phyloP scores from a whole-genome alignment of 306 rosid species.

The Phaseolus lunatus region DNA sequence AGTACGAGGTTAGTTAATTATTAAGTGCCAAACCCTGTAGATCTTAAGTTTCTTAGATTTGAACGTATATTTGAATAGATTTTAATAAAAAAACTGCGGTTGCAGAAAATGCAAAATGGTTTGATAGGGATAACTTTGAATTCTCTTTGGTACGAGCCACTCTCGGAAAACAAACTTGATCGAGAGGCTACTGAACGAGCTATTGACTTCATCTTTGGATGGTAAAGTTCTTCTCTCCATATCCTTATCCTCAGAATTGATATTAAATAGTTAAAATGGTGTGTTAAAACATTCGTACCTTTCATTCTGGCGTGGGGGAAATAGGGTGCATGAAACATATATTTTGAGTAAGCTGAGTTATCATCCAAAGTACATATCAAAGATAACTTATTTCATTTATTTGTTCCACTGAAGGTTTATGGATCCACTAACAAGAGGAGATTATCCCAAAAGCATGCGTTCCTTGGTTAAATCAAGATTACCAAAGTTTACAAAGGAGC shows the following conservation, averaged over 20 bases:
- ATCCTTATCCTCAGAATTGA: not conserved
- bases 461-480: conserved; percentile 52
- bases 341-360: too few relatives aligned
- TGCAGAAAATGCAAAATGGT: conserved; percentile 60
- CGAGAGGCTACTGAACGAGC: conserved; percentile 50
- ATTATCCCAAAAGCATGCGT: conserved; percentile 68
- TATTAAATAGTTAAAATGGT: not conserved
- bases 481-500: conserved; percentile 54
- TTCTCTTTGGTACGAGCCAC: conserved; percentile 54
- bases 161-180: conserved; percentile 35
- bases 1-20: conserved; percentile 54
- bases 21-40: not conserved
- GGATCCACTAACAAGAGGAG: conserved; percentile 63
- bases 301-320: too few relatives aligned
- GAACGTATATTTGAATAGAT: not conserved
- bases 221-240: conserved; percentile 18
- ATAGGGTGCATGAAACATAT: too few relatives aligned
- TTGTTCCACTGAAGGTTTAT: conserved; percentile 49
- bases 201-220: conserved; percentile 57
- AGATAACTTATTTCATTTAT: not conserved
- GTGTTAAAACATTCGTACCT: too few relatives aligned
- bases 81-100: not conserved
- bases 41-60: not conserved
- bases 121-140: conserved; percentile 58
- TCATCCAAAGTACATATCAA: too few relatives aligned